Evolutionary conservation across 2,329 filamentous ascomycete species (phyloP).

Genomic region (Clonostachys solani): DNA sequence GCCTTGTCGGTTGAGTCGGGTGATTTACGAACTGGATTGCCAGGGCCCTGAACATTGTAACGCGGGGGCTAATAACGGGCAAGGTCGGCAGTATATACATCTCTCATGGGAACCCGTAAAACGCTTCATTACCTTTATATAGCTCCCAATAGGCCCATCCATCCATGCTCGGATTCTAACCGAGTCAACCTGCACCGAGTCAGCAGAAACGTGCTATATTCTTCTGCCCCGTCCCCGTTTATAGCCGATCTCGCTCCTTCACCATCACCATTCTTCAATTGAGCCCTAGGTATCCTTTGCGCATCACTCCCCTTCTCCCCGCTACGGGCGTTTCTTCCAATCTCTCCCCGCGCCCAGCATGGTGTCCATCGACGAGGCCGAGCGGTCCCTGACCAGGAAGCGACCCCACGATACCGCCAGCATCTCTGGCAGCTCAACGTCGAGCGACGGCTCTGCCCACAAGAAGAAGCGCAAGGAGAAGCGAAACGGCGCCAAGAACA

Average conservation of each 20-base stretch:
- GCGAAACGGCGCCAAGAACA: slow-evolving; percentile 11
- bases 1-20: too few species aligned
- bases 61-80: too few species aligned
- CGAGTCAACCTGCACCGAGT: too few species aligned
- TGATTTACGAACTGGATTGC: too few species aligned
- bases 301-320: background rate
- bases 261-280: slow-evolving; percentile 5
- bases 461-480: slow-evolving; percentile 18
- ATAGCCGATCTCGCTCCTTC: background rate
- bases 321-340: background rate
- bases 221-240: too few species aligned
- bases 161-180: too few species aligned
- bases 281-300: background rate
- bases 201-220: too few species aligned
- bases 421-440: slow-evolving; percentile 17
- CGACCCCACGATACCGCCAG: slow-evolving; percentile 12
- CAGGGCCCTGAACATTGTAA: too few species aligned
- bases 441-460: slow-evolving; percentile 17
- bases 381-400: slow-evolving; percentile 13
- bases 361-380: background rate
- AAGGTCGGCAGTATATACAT: too few species aligned
- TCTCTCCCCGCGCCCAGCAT: background rate
- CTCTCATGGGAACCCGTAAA: too few species aligned
- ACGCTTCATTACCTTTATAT: too few species aligned
- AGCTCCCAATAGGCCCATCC: too few species aligned